These are phyloP conservation scores for Beauveria sp. DNA, from an alignment of 2,329 filamentous ascomycete genomes.

Conservation along the genomic window DNA sequence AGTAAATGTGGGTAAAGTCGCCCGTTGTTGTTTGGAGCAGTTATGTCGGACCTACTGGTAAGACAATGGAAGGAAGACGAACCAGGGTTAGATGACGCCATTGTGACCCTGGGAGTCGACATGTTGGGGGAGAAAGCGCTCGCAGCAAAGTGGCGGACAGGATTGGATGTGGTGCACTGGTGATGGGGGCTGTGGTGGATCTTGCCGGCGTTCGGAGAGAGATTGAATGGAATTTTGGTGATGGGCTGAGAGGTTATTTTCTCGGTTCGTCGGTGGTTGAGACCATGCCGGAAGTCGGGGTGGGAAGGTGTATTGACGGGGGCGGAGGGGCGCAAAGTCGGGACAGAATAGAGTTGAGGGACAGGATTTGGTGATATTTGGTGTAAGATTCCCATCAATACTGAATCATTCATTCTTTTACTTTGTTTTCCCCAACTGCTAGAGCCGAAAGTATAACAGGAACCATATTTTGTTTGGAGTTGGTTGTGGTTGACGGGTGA, in stretches of 20 bases:
- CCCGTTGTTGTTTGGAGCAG: too few relatives aligned
- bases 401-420: too few relatives aligned
- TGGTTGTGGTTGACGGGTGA: not conserved
- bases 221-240: not conserved
- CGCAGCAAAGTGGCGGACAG: not conserved
- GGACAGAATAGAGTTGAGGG: too few relatives aligned
- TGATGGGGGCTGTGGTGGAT: not conserved
- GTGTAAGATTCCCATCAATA: too few relatives aligned
- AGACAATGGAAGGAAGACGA: not conserved
- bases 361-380: too few relatives aligned
- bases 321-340: too few relatives aligned
- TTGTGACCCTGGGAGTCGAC: conserved; percentile 6
- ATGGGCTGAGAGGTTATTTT: not conserved
- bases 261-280: conserved; percentile 12
- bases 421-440: too few relatives aligned
- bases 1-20: not conserved
- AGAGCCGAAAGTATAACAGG: too few relatives aligned
- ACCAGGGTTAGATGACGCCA: conserved; percentile 12
- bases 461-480: not conserved
- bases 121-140: not conserved
- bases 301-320: not conserved
- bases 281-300: not conserved
- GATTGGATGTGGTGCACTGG: not conserved
- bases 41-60: too few relatives aligned
- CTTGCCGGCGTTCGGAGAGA: conserved; percentile 1